Base-by-base conservation (phyloP, 148 eudicot genomes). In the Polygonum aviculare region DNA sequence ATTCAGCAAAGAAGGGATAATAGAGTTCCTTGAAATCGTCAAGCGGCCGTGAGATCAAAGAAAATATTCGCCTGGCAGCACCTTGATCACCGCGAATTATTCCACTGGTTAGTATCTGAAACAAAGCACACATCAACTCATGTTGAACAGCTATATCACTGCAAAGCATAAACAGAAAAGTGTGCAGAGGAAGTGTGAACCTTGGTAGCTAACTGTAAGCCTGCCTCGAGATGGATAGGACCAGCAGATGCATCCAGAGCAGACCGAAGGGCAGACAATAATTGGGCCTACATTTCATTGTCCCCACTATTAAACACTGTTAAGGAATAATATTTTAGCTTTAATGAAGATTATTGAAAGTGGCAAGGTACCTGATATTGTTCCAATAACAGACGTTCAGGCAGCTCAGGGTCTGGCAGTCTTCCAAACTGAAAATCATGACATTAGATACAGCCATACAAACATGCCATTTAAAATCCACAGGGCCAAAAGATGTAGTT, bases 1-100 rank as follows among this genome's bases (percentile, higher is more conserved):
- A 95, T 82, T 95, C 98, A 35, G 98, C 98, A 87, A 88, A 95
- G 74, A 97, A 95, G 76, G 98, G 98, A 86, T 92, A 92, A 77
- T 89, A 95, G 63, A 95, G 96, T 83, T 89, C 94, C 79, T 89
- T 91, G 79, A 95, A 95, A 80, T 95, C 95, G 83, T 87, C 84
- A 67, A 95, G 84, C 54, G 97, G 97, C 52, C 90, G 85, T 55
- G 97, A 92, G 77, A 95, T 92, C 85, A 95, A 78, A 63, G 94
- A 86, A 92, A 89, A 95, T 82, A 95, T 92, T 63, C 98, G 80
- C 80, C 85, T 92, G 41, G 90, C 91, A 75, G 98, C 97, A 79
- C 82, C 89, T 85, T 89, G 92, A 87, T 95, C 98, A 50, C 96
- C 91, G 71, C 93, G 91, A 78, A 91, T 87, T 76, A 92, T 83